Evolutionary conservation across 495 filamentous ascomycete species (phyloP).

Genomic region (Xylaria venustula): DNA sequence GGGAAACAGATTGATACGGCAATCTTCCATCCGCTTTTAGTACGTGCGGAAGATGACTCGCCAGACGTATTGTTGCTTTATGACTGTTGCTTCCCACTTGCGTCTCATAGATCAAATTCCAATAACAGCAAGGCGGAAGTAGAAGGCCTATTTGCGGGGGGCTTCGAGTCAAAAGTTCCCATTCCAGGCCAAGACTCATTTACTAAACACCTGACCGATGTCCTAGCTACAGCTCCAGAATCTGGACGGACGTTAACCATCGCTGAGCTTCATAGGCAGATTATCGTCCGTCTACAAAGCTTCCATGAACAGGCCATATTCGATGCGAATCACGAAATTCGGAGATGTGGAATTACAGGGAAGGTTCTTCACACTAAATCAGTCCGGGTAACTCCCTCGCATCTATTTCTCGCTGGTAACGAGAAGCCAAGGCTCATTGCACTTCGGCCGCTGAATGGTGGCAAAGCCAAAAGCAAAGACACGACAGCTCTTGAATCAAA

Average conservation of each 20-base stretch:
- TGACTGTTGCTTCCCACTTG: not conserved
- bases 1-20: not conserved
- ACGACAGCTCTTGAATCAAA: not conserved
- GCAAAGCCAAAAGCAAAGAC: not conserved
- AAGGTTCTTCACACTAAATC: not conserved
- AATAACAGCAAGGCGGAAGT: not conserved
- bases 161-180: not conserved
- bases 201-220: not conserved
- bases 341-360: not conserved
- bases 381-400: not conserved
- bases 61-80: not conserved
- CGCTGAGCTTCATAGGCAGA: not conserved
- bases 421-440: not conserved
- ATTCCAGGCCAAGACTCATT: not conserved
- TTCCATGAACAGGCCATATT: not conserved
- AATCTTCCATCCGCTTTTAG: not conserved
- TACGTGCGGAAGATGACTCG: not conserved
- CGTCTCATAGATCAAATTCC: not conserved
- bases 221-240: not conserved
- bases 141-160: not conserved
- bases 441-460: not conserved
- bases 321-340: not conserved
- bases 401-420: not conserved
- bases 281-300: not conserved
- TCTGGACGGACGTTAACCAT: not conserved